These are phyloP conservation scores for Syzygium jambos DNA, from an alignment of 345 rosid species.

Conservation along the genomic window DNA sequence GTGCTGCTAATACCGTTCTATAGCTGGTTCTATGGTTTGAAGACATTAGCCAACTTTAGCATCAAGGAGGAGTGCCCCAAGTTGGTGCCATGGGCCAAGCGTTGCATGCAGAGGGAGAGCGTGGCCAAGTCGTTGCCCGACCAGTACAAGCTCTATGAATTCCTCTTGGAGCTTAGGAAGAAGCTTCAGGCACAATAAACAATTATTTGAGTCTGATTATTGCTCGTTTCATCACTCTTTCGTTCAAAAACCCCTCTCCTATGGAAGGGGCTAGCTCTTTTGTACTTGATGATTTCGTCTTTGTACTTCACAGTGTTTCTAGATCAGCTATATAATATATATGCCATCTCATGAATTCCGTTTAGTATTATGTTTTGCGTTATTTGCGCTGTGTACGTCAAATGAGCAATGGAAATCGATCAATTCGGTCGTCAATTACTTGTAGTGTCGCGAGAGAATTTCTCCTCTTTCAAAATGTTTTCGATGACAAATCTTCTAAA, in stretches of 20 bases:
- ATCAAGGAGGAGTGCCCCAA: slow-evolving; percentile 10
- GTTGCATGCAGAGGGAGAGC: slow-evolving; percentile 9
- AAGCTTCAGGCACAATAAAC: background rate
- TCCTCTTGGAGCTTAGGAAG: background rate
- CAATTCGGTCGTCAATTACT: too few species aligned
- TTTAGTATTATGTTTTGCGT: background rate
- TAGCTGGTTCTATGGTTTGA: slow-evolving; percentile 4
- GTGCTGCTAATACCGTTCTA: slow-evolving; percentile 4
- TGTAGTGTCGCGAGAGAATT: background rate
- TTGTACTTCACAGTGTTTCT: background rate
- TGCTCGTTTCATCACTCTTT: background rate
- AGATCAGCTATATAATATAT: background rate
- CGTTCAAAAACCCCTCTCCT: background rate
- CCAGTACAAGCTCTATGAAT: too few species aligned
- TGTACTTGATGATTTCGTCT: background rate
- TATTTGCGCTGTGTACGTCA: too few species aligned
- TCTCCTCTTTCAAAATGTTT: background rate
- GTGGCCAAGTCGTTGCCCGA: too few species aligned
- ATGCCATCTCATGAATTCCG: background rate
- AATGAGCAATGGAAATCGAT: too few species aligned
- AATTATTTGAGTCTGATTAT: background rate
- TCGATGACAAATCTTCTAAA: background rate
- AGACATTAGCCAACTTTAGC: background rate
- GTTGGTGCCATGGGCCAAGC: slow-evolving; percentile 10
- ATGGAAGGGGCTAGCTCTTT: background rate